phyloP scores from a whole-genome alignment of 2,329 filamentous ascomycete genomes.

The Colletotrichum viniferum region DNA sequence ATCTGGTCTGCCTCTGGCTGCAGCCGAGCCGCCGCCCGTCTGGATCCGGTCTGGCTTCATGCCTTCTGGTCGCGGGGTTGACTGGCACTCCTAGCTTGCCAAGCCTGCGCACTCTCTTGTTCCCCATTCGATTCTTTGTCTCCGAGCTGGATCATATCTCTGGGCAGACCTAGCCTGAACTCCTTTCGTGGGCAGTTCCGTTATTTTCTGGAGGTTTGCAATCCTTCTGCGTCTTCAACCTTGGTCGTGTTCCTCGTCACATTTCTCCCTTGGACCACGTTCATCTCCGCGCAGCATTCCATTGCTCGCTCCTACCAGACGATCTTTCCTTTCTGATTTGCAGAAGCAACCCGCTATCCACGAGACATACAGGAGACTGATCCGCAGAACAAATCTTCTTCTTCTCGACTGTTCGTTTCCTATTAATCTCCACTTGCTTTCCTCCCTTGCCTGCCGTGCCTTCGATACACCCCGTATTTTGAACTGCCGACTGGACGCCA shows the following conservation, averaged over 20 bases:
- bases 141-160: not conserved
- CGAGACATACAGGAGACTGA: not conserved
- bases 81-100: not conserved
- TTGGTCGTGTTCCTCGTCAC: not conserved
- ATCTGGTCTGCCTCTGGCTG: not conserved
- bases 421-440: not conserved
- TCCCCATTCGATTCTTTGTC: not conserved
- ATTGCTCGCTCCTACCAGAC: not conserved
- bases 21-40: not conserved
- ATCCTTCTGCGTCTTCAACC: not conserved
- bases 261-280: not conserved
- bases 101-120: not conserved
- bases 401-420: not conserved
- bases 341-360: not conserved
- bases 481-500: not conserved
- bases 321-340: not conserved
- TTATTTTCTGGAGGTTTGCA: not conserved
- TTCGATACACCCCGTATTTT: not conserved
- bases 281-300: constrained; percentile 1
- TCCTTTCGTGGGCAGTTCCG: not conserved
- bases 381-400: not conserved
- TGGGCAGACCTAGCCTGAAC: not conserved
- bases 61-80: not conserved
- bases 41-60: constrained; percentile 5
- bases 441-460: not conserved